These are phyloP conservation scores for Leishmania turanica DNA, from an alignment of 208 protist genomes.

Conservation along the genomic window DNA sequence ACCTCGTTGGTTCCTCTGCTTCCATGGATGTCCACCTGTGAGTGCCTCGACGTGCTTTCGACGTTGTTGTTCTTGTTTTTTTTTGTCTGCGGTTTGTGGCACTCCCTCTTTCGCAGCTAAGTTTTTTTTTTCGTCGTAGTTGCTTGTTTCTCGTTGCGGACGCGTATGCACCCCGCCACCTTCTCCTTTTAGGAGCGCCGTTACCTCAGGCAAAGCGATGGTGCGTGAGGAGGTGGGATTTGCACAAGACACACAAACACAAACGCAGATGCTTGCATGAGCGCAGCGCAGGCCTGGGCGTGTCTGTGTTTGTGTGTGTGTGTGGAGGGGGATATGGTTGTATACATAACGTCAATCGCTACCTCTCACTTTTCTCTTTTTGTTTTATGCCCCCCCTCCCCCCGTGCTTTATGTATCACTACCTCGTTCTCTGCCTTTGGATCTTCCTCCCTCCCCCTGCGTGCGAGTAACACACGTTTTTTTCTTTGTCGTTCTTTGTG, in stretches of 20 bases:
- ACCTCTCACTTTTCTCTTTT: neutral
- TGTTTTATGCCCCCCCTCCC: neutral
- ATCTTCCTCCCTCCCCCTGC: neutral
- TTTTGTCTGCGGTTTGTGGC: neutral
- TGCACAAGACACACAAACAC: neutral
- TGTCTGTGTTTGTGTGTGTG: neutral
- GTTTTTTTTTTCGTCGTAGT: neutral
- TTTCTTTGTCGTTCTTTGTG: neutral
- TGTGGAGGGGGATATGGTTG: neutral
- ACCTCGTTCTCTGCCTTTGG: neutral
- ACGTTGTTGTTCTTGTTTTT: neutral
- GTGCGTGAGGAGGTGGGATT: neutral
- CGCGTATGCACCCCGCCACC: neutral
- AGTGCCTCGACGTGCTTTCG: neutral
- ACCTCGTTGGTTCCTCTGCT: neutral
- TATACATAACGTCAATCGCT: neutral
- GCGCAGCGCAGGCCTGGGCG: neutral
- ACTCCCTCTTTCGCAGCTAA: neutral
- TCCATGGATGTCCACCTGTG: neutral
- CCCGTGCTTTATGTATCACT: neutral
- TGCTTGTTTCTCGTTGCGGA: neutral
- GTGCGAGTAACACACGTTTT: neutral
- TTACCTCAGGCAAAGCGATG: neutral
- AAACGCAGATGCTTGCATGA: neutral
- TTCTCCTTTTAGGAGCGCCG: neutral